Percentiles rank a stretch among this genome's conserved stretches.
Conservation (phyloP, 1,284 basidiomycete genomes). For the Heterobasidion occidentale region DNA sequence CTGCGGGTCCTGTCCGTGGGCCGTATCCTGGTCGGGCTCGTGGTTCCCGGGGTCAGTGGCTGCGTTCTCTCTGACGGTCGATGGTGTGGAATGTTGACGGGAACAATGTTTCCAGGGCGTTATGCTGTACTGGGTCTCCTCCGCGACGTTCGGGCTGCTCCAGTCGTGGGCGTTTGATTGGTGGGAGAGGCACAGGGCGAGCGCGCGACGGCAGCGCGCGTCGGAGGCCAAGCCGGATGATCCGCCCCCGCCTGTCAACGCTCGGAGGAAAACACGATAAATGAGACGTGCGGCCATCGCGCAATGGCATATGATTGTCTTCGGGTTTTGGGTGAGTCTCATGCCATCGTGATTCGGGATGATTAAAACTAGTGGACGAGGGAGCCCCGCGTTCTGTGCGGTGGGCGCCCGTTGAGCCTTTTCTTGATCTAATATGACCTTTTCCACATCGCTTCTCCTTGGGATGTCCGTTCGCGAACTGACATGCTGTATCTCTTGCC, state of each 20-base stretch:
- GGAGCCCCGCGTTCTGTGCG: conserved; percentile 36
- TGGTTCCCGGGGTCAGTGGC: conserved; percentile 68
- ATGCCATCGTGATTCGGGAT: conserved; percentile 23
- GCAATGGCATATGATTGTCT: too few relatives aligned
- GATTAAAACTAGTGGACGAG: conserved; percentile 72
- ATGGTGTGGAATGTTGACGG: not conserved
- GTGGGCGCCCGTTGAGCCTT: conserved; percentile 44
- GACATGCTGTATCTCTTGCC: not conserved
- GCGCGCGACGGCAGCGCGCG: conserved; percentile 3
- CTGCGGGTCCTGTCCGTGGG: conserved; percentile 59
- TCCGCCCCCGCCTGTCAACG: not conserved
- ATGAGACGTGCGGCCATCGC: too few relatives aligned
- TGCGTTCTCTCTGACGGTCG: not conserved
- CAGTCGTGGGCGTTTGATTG: conserved; percentile 76
- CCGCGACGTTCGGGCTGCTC: conserved; percentile 70
- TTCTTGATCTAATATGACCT: conserved; percentile 87
- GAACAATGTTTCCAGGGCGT: conserved; percentile 45
- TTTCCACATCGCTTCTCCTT: not conserved
- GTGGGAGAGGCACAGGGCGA: conserved; percentile 42
- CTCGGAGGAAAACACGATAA: not conserved
- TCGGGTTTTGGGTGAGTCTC: too few relatives aligned
- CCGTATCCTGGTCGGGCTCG: conserved; percentile 69
- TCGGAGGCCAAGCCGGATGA: not conserved
- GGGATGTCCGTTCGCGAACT: not conserved
- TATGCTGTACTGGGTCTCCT: conserved; percentile 79